Percentiles rank a stretch among this genome's conserved stretches.
Evolutionary conservation across 75 land plant genomes (phyloP).

Genomic region (Isoetes taiwanensis): DNA sequence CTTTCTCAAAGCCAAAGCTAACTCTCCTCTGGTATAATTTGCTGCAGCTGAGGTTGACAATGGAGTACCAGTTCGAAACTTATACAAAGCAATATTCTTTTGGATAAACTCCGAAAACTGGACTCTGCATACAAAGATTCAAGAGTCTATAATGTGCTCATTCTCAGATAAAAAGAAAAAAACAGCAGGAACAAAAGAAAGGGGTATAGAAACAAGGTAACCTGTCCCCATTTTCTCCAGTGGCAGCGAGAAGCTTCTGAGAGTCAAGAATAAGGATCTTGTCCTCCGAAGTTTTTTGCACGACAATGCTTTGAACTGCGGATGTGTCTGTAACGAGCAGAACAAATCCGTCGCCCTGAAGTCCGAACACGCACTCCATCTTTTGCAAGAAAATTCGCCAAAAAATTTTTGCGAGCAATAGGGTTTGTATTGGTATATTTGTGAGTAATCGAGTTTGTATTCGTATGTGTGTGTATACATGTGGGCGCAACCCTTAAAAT

Average conservation of each 20-base stretch:
- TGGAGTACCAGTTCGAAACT: slow-evolving; percentile 77
- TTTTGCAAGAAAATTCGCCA: no score
- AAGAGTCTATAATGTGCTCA: neutral
- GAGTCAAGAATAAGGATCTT: slow-evolving; percentile 91
- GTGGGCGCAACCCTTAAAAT: no score
- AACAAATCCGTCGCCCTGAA: slow-evolving; percentile 68
- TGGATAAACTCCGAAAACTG: slow-evolving; percentile 91
- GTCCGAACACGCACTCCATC: slow-evolving; percentile 91
- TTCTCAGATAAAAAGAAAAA: neutral
- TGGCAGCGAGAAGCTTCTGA: slow-evolving; percentile 77
- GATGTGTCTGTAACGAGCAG: slow-evolving; percentile 68
- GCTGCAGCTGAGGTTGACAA: slow-evolving; percentile 81
- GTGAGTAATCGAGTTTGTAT: no score
- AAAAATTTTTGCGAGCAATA: no score
- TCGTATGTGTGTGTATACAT: no score
- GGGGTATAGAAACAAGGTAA: neutral
- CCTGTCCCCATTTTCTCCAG: slow-evolving; percentile 80
- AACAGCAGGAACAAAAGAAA: slow-evolving; percentile 7
- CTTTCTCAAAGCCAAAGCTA: slow-evolving; percentile 81
- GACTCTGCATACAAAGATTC: slow-evolving; percentile 29
- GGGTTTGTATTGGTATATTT: no score
- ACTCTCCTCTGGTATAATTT: slow-evolving; percentile 74
- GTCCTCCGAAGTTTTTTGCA: slow-evolving; percentile 83
- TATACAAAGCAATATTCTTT: slow-evolving; percentile 72
- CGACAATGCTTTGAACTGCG: slow-evolving; percentile 75